These are phyloP conservation scores for Salvia hispanica DNA, from an alignment of 257 asterid species.

Conservation along the genomic window DNA sequence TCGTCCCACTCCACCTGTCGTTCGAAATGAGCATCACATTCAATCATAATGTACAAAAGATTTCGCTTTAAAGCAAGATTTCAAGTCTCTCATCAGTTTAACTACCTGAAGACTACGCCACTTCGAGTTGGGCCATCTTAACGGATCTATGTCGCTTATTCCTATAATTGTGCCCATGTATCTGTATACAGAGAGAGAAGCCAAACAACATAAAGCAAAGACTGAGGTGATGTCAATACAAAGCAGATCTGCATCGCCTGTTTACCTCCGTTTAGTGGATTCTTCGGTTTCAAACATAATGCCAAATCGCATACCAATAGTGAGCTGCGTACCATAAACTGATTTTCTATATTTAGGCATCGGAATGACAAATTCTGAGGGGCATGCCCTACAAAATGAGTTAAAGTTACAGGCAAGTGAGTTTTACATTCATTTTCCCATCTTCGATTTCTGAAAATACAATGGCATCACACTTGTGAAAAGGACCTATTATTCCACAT, in stretches of 20 bases:
- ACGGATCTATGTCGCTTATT: constrained; percentile 77
- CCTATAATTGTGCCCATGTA: constrained; percentile 90
- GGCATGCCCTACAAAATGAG: constrained; percentile 68
- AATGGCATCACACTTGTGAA: background rate
- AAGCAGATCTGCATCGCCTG: background rate
- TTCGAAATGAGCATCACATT: background rate
- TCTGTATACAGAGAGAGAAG: constrained; percentile 37
- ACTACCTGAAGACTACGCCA: constrained; percentile 95
- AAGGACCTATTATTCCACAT: background rate
- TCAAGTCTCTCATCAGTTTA: background rate
- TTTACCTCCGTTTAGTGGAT: constrained; percentile 83
- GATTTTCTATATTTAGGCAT: constrained; percentile 71
- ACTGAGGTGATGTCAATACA: background rate
- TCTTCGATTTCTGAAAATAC: background rate
- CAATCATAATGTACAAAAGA: background rate
- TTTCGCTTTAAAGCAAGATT: background rate
- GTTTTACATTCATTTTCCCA: too few relatives aligned
- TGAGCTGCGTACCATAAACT: constrained; percentile 68
- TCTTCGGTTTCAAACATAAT: constrained; percentile 99
- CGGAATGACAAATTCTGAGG: constrained; percentile 91
- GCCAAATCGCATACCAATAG: constrained; percentile 91
- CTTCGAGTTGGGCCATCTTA: constrained; percentile 93
- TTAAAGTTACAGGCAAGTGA: background rate
- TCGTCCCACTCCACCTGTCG: constrained; percentile 97
- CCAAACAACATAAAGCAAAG: background rate